phyloP scores from a whole-genome alignment of 2,329 filamentous ascomycete species.

The Penicillium capsulatum region DNA sequence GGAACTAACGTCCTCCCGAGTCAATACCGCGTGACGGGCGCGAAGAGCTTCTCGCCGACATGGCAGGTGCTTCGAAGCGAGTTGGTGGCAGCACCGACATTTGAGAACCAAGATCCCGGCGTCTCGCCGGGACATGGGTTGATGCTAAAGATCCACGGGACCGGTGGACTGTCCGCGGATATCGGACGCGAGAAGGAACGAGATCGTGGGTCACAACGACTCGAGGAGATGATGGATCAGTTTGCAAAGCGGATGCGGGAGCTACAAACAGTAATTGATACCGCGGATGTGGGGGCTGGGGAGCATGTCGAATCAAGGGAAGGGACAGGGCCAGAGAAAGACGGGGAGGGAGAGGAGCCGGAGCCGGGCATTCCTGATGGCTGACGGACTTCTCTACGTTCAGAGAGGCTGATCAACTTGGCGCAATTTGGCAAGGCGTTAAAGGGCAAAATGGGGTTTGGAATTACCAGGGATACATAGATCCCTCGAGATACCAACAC shows the following conservation, averaged over 20 bases:
- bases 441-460: too few species aligned
- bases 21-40: slow-evolving; percentile 56
- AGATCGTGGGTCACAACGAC: slow-evolving; percentile 25
- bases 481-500: too few species aligned
- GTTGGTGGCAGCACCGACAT: slow-evolving; percentile 59
- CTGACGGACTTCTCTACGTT: not conserved
- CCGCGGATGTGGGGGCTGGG: slow-evolving; percentile 17
- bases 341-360: not conserved
- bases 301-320: not conserved
- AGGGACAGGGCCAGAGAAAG: not conserved
- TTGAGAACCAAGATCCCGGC: slow-evolving; percentile 53
- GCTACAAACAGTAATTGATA: slow-evolving; percentile 42
- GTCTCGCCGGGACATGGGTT: slow-evolving; percentile 45
- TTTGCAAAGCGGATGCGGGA: slow-evolving; percentile 45
- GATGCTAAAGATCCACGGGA: slow-evolving; percentile 46
- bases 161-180: slow-evolving; percentile 28
- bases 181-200: slow-evolving; percentile 20
- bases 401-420: not conserved
- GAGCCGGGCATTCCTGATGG: not conserved
- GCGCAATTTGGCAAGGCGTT: slow-evolving; percentile 5
- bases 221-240: slow-evolving; percentile 47
- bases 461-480: too few species aligned
- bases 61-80: slow-evolving; percentile 63
- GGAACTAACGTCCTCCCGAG: slow-evolving; percentile 8
- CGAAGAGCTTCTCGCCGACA: slow-evolving; percentile 66